These are phyloP conservation scores for Bullera alba DNA, from an alignment of 768 basidiomycete species.

Conservation along the genomic window DNA sequence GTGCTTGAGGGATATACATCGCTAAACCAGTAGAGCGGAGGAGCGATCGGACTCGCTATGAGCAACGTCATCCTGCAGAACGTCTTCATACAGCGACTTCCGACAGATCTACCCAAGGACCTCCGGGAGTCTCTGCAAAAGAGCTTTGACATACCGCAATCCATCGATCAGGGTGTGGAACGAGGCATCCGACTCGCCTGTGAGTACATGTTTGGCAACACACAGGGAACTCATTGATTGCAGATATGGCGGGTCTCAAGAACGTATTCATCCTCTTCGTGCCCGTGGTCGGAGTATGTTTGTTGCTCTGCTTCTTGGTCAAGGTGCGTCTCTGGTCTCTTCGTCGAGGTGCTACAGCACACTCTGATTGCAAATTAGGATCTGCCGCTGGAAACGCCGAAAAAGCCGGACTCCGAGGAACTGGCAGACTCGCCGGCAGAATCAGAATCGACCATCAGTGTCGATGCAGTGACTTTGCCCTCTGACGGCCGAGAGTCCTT, in stretches of 20 bases:
- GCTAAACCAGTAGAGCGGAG: constrained; percentile 22
- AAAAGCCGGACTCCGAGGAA: no score
- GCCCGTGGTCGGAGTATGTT: constrained; percentile 25
- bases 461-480: no score
- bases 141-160: background rate
- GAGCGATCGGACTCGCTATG: constrained; percentile 37
- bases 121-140: background rate
- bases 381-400: no score
- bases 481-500: no score
- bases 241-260: constrained; percentile 27
- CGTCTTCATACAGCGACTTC: constrained; percentile 20
- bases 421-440: no score
- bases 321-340: constrained; percentile 19
- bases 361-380: no score
- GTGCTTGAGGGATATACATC: background rate
- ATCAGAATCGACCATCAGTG: no score
- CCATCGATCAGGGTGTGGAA: no score
- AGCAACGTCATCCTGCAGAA: constrained; percentile 34
- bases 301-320: constrained; percentile 21
- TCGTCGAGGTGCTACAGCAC: no score
- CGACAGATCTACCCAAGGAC: constrained; percentile 6
- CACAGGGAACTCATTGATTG: background rate
- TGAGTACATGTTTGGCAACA: no score
- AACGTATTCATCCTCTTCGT: constrained; percentile 35
- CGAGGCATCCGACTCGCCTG: no score